A percentile compares a stretch with the other conserved stretches of the same genome.
Conservation (phyloP, 2,329 filamentous ascomycete genomes). For the Orbilia brochopaga region DNA sequence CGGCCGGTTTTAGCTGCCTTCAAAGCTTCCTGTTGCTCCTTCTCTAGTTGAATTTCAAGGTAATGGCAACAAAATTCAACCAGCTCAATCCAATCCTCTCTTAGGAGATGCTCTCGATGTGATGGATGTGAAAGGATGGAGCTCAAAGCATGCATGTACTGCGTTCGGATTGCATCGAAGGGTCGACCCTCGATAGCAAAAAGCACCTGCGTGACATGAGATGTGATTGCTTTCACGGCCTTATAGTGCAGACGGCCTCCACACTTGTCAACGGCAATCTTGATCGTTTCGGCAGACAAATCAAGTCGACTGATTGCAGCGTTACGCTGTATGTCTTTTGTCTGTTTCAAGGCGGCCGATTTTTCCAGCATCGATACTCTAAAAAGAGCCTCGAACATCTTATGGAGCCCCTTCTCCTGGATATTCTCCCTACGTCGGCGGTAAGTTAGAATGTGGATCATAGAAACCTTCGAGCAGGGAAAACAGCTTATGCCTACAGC, state of each 20-base stretch:
- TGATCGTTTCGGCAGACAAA: slow-evolving; percentile 73
- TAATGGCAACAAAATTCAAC: slow-evolving; percentile 69
- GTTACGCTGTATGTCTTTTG: slow-evolving; percentile 63
- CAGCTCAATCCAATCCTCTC: slow-evolving; percentile 71
- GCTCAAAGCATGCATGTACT: slow-evolving; percentile 79
- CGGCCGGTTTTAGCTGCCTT: not conserved
- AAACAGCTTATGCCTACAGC: slow-evolving; percentile 33
- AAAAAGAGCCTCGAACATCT: slow-evolving; percentile 81
- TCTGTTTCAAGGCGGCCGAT: slow-evolving; percentile 66
- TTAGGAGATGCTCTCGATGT: slow-evolving; percentile 78
- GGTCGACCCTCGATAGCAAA: slow-evolving; percentile 68
- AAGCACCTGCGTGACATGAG: slow-evolving; percentile 80
- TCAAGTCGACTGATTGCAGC: slow-evolving; percentile 67
- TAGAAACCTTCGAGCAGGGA: not conserved
- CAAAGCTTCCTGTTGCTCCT: slow-evolving; percentile 43
- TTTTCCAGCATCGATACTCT: slow-evolving; percentile 72
- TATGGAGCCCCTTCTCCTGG: slow-evolving; percentile 78
- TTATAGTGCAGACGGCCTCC: slow-evolving; percentile 72
- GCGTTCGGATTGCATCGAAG: slow-evolving; percentile 72
- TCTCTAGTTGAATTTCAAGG: slow-evolving; percentile 27
- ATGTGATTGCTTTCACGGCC: slow-evolving; percentile 77
- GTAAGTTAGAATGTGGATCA: slow-evolving; percentile 49
- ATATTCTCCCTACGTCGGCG: slow-evolving; percentile 58
- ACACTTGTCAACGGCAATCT: slow-evolving; percentile 73
- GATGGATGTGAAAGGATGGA: slow-evolving; percentile 73